These are phyloP conservation scores for Stachybotrys elegans DNA, from an alignment of 2,329 filamentous ascomycete genomes.

Conservation along the genomic window DNA sequence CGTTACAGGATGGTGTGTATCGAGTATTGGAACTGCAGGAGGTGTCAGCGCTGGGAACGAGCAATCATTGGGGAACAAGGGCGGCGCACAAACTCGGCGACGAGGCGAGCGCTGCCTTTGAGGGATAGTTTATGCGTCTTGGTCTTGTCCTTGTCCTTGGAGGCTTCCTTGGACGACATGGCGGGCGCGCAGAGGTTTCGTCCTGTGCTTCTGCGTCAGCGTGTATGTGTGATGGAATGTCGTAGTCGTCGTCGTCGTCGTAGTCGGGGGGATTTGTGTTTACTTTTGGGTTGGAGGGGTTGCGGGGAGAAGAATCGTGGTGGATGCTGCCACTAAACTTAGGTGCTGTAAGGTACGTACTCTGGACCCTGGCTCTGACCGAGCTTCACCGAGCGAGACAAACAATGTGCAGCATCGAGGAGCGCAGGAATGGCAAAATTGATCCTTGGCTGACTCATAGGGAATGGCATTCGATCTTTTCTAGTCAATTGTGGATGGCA, in stretches of 20 bases:
- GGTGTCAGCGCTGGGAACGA: constrained; percentile 11
- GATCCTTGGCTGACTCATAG: too few species aligned
- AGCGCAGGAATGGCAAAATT: neutral
- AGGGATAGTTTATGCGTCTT: constrained; percentile 94
- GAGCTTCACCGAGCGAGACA: constrained; percentile 1
- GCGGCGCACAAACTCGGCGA: constrained; percentile 89
- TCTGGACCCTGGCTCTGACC: neutral
- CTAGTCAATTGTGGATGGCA: neutral
- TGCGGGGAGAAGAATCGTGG: neutral
- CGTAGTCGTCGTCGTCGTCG: neutral
- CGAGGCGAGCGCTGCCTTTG: constrained; percentile 77
- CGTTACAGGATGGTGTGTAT: constrained; percentile 91
- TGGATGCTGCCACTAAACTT: neutral
- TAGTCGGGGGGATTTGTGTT: constrained; percentile 6
- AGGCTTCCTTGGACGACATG: constrained; percentile 26
- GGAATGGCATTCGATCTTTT: neutral
- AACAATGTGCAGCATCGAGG: too few species aligned
- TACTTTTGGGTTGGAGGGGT: constrained; percentile 8
- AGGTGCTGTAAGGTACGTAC: too few species aligned
- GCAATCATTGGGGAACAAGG: constrained; percentile 12
- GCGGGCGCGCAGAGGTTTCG: neutral
- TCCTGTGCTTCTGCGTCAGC: neutral
- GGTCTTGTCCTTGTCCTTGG: constrained; percentile 61
- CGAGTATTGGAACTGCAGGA: constrained; percentile 80
- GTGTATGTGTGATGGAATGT: neutral